These are phyloP conservation scores for Solanum rostratum DNA, from an alignment of 257 asterid genomes.

Conservation along the genomic window DNA sequence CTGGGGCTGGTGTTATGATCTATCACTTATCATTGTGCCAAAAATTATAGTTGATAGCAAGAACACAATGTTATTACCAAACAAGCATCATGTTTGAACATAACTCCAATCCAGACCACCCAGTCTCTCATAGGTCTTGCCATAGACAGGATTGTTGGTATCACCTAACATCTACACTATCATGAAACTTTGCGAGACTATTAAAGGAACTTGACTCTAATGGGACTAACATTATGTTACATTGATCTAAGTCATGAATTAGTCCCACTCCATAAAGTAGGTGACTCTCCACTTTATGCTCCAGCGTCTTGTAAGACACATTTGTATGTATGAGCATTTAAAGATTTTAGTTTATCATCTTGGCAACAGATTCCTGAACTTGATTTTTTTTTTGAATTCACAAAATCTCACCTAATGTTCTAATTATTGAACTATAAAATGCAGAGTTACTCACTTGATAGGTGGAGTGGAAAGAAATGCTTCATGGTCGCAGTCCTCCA, in stretches of 20 bases:
- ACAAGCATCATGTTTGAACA: no score
- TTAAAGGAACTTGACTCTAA: no score
- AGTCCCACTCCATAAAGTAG: no score
- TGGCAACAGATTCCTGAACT: background rate
- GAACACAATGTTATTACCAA: no score
- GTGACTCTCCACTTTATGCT: background rate
- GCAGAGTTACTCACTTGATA: conserved; percentile 26
- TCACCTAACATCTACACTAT: background rate
- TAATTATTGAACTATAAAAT: background rate
- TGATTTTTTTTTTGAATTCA: no score
- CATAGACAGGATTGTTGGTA: no score
- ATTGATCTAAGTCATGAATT: background rate
- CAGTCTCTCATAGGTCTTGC: no score
- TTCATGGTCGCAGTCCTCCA: conserved; percentile 27
- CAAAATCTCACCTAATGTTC: background rate
- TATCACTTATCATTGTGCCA: no score
- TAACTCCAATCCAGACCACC: no score
- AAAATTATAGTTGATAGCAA: no score
- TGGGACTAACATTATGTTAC: no score
- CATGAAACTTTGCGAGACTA: no score
- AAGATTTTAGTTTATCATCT: background rate
- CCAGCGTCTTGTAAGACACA: background rate
- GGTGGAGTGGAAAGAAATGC: conserved; percentile 17
- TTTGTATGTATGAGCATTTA: background rate
- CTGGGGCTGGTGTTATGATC: background rate